phyloP scores from a whole-genome alignment of 768 basidiomycete genomes.

The Hypholoma fasciculare region DNA sequence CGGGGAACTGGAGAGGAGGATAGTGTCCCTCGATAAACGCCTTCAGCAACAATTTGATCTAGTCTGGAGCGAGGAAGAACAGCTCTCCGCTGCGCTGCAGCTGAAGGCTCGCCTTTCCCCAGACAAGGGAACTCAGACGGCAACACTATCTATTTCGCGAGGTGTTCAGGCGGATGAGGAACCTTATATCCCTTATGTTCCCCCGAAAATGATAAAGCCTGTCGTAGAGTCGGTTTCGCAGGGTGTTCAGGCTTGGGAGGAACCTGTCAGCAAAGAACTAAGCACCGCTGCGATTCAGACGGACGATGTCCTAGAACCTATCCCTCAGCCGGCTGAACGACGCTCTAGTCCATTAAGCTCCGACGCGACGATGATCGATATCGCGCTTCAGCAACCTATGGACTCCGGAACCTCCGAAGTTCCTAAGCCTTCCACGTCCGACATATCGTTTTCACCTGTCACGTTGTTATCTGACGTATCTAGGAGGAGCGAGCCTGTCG shows the following conservation, averaged over 20 bases:
- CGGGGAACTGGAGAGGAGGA: constrained; percentile 10
- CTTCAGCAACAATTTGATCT: constrained; percentile 14
- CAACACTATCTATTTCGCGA: background rate
- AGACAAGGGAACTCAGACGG: constrained; percentile 6
- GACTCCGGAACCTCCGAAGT: background rate
- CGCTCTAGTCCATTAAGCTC: constrained; percentile 6
- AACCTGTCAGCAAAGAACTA: background rate
- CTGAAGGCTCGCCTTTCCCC: background rate
- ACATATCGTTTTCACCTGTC: too few relatives aligned
- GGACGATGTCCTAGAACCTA: background rate
- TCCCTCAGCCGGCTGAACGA: background rate
- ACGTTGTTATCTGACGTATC: background rate
- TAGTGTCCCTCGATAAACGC: constrained; percentile 9
- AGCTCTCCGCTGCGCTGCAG: background rate
- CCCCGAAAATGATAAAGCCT: background rate
- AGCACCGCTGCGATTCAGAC: constrained; percentile 4
- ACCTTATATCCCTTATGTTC: background rate
- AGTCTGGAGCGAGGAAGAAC: constrained; percentile 10
- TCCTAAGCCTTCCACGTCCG: background rate
- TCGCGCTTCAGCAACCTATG: background rate
- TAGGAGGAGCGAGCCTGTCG: constrained; percentile 5
- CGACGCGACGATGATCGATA: constrained; percentile 15
- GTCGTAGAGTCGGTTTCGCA: background rate
- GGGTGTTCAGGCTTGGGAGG: background rate
- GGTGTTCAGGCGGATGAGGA: background rate